Evolutionary conservation across 495 filamentous ascomycete genomes (phyloP).

Genomic region (Cryomyces antarcticus): DNA sequence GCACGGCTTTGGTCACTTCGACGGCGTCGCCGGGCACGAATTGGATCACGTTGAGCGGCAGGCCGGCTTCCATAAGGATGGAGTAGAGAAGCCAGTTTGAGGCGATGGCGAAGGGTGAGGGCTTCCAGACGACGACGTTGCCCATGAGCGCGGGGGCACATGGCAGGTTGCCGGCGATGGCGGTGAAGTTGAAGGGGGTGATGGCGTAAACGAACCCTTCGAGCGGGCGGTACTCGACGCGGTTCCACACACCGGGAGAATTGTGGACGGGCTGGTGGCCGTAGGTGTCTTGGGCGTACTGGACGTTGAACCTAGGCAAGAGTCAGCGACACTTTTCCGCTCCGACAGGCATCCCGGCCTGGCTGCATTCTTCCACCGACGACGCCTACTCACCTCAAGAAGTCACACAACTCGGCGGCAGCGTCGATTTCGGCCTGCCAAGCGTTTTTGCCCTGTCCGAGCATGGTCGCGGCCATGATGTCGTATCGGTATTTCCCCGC

Average conservation of each 20-base stretch:
- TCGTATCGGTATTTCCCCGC: slow-evolving; percentile 80
- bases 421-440: slow-evolving; percentile 96
- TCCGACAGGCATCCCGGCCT: background rate
- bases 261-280: slow-evolving; percentile 21
- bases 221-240: slow-evolving; percentile 22
- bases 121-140: slow-evolving; percentile 25
- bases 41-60: slow-evolving; percentile 23
- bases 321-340: no score
- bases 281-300: slow-evolving; percentile 22
- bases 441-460: slow-evolving; percentile 88
- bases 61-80: slow-evolving; percentile 22
- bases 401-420: slow-evolving; percentile 79
- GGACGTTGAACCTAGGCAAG: slow-evolving; percentile 26
- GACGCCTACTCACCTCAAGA: slow-evolving; percentile 29
- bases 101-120: slow-evolving; percentile 18
- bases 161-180: slow-evolving; percentile 22
- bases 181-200: slow-evolving; percentile 26
- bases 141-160: slow-evolving; percentile 23
- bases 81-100: slow-evolving; percentile 21
- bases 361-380: background rate
- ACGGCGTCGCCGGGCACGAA: slow-evolving; percentile 23
- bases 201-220: slow-evolving; percentile 26
- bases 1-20: slow-evolving; percentile 18
- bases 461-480: slow-evolving; percentile 80
- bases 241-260: slow-evolving; percentile 21